Conservation (phyloP, 495 filamentous ascomycete genomes). For the Tuber umbilicatum region DNA sequence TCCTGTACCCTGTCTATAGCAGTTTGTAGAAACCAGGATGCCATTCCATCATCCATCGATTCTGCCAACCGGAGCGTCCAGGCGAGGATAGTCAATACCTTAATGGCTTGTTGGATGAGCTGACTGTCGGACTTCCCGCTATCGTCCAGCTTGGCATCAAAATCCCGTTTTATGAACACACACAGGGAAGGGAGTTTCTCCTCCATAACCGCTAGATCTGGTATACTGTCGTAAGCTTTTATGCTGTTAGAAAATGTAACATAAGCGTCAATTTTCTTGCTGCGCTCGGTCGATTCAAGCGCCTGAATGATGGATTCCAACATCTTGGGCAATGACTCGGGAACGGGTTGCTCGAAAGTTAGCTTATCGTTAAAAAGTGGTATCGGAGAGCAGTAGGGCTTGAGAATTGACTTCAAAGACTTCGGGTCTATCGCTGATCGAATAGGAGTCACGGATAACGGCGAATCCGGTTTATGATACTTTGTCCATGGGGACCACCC, state of each 20-base stretch:
- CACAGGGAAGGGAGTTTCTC: conserved; percentile 68
- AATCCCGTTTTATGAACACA: conserved; percentile 73
- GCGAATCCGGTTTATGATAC: conserved; percentile 57
- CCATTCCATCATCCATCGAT: conserved; percentile 66
- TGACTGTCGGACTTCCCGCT: conserved; percentile 54
- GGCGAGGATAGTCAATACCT: conserved; percentile 64
- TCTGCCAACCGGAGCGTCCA: conserved; percentile 59
- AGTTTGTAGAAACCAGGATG: conserved; percentile 69
- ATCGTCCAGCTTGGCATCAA: conserved; percentile 49
- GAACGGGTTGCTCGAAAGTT: conserved; percentile 24
- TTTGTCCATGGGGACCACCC: conserved; percentile 67
- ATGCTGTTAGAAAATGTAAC: conserved; percentile 66
- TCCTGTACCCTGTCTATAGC: conserved; percentile 63
- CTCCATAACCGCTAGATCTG: conserved; percentile 61
- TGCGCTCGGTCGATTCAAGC: conserved; percentile 62
- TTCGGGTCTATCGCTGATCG: conserved; percentile 53
- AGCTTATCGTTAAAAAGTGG: conserved; percentile 31
- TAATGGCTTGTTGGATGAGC: conserved; percentile 67
- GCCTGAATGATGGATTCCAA: conserved; percentile 74
- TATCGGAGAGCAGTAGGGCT: conserved; percentile 50
- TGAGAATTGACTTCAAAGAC: conserved; percentile 80
- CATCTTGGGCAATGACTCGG: conserved; percentile 58
- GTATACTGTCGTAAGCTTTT: conserved; percentile 68
- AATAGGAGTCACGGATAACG: conserved; percentile 46
- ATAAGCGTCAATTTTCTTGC: conserved; percentile 77